Conservation (phyloP, 495 filamentous ascomycete genomes). For the Filosporella fistucella region DNA sequence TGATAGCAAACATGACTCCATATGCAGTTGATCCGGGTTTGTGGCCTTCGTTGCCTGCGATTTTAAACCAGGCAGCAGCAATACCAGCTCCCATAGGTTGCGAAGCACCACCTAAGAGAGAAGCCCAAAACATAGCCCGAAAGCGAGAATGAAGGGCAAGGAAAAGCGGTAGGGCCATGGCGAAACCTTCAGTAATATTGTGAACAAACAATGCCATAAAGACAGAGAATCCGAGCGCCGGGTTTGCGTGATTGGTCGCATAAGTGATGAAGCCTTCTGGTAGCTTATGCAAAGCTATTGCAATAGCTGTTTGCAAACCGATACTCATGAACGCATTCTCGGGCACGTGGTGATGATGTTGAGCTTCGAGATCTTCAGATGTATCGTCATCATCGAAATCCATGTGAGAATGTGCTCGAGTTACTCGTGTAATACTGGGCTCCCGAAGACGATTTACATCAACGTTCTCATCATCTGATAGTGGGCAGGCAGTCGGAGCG, state of each 20-base stretch:
- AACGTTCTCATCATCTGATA: background rate
- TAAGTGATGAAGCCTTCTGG: constrained; percentile 99
- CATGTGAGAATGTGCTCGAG: constrained; percentile 1
- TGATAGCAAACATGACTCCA: constrained; percentile 83
- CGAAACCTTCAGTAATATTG: constrained; percentile 96
- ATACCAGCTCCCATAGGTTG: constrained; percentile 84
- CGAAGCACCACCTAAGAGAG: constrained; percentile 75
- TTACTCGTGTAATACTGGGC: background rate
- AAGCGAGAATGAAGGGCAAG: constrained; percentile 72
- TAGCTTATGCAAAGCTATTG: constrained; percentile 94
- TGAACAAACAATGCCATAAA: constrained; percentile 96
- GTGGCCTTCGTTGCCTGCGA: constrained; percentile 40
- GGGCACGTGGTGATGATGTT: constrained; percentile 95
- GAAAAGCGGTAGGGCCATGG: constrained; percentile 86
- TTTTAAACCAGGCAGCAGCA: constrained; percentile 77
- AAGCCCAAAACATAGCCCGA: constrained; percentile 80
- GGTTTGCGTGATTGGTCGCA: constrained; percentile 94
- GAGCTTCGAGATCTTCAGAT: constrained; percentile 27
- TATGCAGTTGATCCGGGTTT: constrained; percentile 68
- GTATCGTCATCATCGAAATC: constrained; percentile 1
- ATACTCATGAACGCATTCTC: constrained; percentile 91
- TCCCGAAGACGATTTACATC: no score
- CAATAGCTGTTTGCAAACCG: constrained; percentile 86
- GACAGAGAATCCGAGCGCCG: constrained; percentile 78
- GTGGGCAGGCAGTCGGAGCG: no score